A percentile compares a stretch with the other conserved stretches of the same genome.
Evolutionary conservation across 2,329 filamentous ascomycete species (phyloP).

Genomic region (Chaetomium sp.): DNA sequence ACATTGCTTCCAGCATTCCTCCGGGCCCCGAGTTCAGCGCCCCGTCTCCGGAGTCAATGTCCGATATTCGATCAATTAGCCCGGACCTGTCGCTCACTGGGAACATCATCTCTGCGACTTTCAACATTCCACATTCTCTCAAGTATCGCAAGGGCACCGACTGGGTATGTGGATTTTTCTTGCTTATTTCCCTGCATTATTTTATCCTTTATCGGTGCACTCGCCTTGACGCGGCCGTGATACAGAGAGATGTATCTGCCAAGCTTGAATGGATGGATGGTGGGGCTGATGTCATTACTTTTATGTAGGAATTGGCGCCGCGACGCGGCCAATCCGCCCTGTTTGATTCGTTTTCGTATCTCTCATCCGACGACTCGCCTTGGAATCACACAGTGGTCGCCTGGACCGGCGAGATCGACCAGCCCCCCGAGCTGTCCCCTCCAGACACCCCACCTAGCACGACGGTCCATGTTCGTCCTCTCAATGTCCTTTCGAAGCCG

Average conservation of each 20-base stretch:
- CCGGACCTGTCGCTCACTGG: slow-evolving; percentile 62
- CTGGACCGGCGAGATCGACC: slow-evolving; percentile 88
- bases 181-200: not conserved
- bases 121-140: slow-evolving; percentile 63
- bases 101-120: slow-evolving; percentile 68
- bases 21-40: not conserved
- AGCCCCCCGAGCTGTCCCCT: slow-evolving; percentile 49
- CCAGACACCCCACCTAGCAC: slow-evolving; percentile 53
- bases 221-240: not conserved
- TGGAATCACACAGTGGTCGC: slow-evolving; percentile 94
- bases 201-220: not conserved
- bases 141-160: slow-evolving; percentile 60
- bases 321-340: slow-evolving; percentile 88
- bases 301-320: slow-evolving; percentile 66
- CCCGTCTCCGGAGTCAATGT: slow-evolving; percentile 50
- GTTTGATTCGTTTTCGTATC: slow-evolving; percentile 86
- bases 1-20: not conserved
- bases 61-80: slow-evolving; percentile 58
- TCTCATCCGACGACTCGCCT: slow-evolving; percentile 78
- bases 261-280: slow-evolving; percentile 24
- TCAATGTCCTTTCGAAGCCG: slow-evolving; percentile 78
- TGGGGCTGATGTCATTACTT: slow-evolving; percentile 36
- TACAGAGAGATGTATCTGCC: slow-evolving; percentile 18
- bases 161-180: slow-evolving; percentile 55
- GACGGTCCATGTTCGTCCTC: slow-evolving; percentile 54